These are phyloP conservation scores for Gaertneriomyces sp. DNA, from an alignment of 192 early-diverging fungal species.

Conservation along the genomic window DNA sequence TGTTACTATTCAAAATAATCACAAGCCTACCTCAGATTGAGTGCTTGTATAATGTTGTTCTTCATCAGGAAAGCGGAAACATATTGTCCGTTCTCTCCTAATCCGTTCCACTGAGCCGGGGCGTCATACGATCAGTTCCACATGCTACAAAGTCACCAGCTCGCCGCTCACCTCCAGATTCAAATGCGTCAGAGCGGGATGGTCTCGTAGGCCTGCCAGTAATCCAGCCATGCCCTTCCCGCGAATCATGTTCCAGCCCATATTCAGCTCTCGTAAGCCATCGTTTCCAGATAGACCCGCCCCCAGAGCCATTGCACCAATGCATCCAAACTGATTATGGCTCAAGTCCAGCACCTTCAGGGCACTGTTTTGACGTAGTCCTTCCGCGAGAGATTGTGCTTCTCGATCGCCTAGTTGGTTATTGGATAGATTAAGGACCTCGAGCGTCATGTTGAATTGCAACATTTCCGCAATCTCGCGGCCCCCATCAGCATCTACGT, in stretches of 20 bases:
- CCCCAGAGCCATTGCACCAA: conserved; percentile 51
- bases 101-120: conserved; percentile 39
- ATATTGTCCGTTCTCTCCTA: conserved; percentile 42
- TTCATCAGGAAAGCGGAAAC: conserved; percentile 31
- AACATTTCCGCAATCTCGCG: conserved; percentile 48
- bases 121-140: no score
- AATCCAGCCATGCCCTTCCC: conserved; percentile 41
- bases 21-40: conserved; percentile 37
- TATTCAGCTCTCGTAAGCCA: conserved; percentile 43
- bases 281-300: conserved; percentile 42
- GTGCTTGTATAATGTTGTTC: conserved; percentile 30
- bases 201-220: conserved; percentile 39
- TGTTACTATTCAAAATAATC: neutral
- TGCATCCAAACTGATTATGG: conserved; percentile 48
- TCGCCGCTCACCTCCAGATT: conserved; percentile 26
- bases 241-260: conserved; percentile 49
- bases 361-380: conserved; percentile 45
- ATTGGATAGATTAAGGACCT: conserved; percentile 43
- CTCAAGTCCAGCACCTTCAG: conserved; percentile 50
- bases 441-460: conserved; percentile 42
- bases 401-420: conserved; percentile 50
- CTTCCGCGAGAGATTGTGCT: conserved; percentile 40
- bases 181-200: conserved; percentile 21
- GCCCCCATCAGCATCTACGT: conserved; percentile 23
- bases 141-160: no score